phyloP scores from a whole-genome alignment of 768 basidiomycete species.

The Suillus variegatus region DNA sequence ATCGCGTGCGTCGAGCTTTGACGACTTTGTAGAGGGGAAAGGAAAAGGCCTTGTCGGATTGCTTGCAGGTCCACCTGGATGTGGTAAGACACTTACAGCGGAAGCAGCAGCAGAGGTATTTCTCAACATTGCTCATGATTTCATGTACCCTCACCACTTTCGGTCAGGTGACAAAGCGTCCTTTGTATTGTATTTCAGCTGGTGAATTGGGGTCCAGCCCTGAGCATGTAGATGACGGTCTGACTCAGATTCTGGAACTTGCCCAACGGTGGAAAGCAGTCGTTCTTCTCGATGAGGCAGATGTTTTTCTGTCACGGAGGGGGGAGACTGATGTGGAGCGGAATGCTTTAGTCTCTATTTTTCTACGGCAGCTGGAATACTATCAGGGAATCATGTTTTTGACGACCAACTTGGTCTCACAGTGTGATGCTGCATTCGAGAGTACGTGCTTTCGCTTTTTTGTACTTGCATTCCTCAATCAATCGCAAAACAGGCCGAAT shows the following conservation, averaged over 20 bases:
- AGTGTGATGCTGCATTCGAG: constrained; percentile 65
- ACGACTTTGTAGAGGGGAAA: neutral
- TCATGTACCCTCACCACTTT: neutral
- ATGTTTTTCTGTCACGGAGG: constrained; percentile 62
- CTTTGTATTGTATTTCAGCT: neutral
- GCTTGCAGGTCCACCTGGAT: constrained; percentile 29
- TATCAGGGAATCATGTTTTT: constrained; percentile 62
- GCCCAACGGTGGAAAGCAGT: constrained; percentile 62
- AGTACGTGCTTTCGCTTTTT: constrained; percentile 16
- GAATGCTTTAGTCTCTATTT: constrained; percentile 74
- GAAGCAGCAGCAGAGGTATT: constrained; percentile 61
- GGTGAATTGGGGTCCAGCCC: neutral
- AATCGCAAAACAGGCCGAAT: constrained; percentile 29
- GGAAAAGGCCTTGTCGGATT: constrained; percentile 16
- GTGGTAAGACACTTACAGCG: constrained; percentile 58
- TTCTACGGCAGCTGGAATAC: constrained; percentile 60
- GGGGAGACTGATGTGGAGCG: constrained; percentile 37
- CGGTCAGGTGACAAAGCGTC: neutral
- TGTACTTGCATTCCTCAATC: neutral
- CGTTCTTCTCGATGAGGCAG: constrained; percentile 53
- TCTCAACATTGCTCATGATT: neutral
- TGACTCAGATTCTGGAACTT: constrained; percentile 41
- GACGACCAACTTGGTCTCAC: constrained; percentile 44
- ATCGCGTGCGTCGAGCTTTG: neutral
- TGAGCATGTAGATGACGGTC: neutral